Evolutionary conservation across 495 filamentous ascomycete species (phyloP), one percentile per base, ranked within the genome.

Genomic region (Oidiodendron maius): DNA sequence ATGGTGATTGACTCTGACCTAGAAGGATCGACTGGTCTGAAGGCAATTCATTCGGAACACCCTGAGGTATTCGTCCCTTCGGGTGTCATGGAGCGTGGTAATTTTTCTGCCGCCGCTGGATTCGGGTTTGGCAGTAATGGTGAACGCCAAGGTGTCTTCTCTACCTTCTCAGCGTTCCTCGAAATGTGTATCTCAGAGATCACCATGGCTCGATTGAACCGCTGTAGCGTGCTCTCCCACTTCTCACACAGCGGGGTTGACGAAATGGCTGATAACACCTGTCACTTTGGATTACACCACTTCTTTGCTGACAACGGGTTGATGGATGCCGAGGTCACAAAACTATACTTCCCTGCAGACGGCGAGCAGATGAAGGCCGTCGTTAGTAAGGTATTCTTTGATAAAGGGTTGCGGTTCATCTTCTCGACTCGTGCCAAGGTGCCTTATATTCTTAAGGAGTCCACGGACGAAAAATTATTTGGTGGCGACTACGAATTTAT

Each of bases 121-220:
- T 55, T 55, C 37, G n/a, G n/a, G n/a, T n/a, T n/a, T n/a, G 52
- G 52, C n/a, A 45, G 46, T 24, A 32, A 21, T 26, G 50, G 50
- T 20, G 52, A 25, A 46, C 50, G 50, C 23, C 40, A 46, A 17
- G 52, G 52, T 3, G 41, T 55, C 35, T 55, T 55, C 42, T 55
- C 52, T 21, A 55, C 52, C 46, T 55, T 55, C 46, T 55, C 52
- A 4, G 52, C 52, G 21, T 55, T 55, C 28, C 46, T 40, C 22
- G 52, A 55, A 16, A 55, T 55, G 52, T 50, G 50, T 35, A 55
- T 55, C 36, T 55, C 52, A 4, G 52, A 55, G 26, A 41, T 55
- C 34, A 55, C 52, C 17, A 55, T 55, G 52, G 52, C 52, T 4
- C 30, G 52, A 45, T 42, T 55, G 22, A 55, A 55, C 52, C 50